Evolutionary conservation across 2,329 filamentous ascomycete species (phyloP), one percentile per base, ranked within the genome.

Genomic region (Paecilomyces fulvus): DNA sequence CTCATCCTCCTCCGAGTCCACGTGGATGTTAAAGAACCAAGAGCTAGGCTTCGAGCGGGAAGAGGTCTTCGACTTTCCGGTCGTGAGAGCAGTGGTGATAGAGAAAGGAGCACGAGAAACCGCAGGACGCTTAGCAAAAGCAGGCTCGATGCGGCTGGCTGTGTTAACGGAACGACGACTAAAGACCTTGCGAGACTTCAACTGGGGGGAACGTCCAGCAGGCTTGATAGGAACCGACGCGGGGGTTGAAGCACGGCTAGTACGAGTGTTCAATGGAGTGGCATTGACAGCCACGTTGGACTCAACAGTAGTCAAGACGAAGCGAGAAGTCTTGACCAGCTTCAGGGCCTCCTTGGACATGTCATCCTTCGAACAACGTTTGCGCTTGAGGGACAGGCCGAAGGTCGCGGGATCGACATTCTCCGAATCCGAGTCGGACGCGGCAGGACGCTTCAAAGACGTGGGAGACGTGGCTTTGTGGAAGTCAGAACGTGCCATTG

Each of bases 21-120:
- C 90, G 69, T 96, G 87, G 66, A 99, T 97, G 58, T 92, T 88
- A 69, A 99, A 97, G 77, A 88, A 88, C 92, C 91, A 96, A 58
- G 66, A 67, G 0, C 64, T 60, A 10, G 68, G 67, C 57, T 79
- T 80, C 21, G 79, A 76, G 5, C 74, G 78, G 75, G 57, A 80
- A 80, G 31, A 53, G 49, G 48, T 62, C 46, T 64, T 63, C 14
- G 62, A 83, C 80, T 67, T 87, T 83, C 64, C 80, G 71, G 54
- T 81, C 77, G 21, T 77, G 17, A 70, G 82, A 3, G 90, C 92
- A 23, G 89, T 88, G 68, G 94, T 88, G 58, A 96, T 85, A 54
- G 88, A 92, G 73, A 96, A 95, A 0, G 90, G 89, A 3, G 87
- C 75, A 6, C 78, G 73, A n/a, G 75, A 65, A 30, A 75, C 70